These are phyloP conservation scores for Cyclotella cryptica DNA, from an alignment of 108 stramenopile species.

Conservation along the genomic window DNA sequence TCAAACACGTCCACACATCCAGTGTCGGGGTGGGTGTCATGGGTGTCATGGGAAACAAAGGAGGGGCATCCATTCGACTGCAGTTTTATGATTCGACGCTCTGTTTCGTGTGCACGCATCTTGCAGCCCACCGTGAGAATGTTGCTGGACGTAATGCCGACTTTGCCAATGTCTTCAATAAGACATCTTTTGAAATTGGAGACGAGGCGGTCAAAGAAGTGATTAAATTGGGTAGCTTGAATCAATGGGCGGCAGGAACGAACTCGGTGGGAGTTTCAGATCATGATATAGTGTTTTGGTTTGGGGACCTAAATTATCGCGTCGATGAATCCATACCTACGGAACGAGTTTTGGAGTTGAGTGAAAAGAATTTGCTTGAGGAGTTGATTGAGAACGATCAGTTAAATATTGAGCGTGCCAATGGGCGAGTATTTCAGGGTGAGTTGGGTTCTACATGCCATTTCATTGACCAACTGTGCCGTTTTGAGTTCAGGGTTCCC, in stretches of 20 bases:
- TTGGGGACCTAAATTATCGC: slow-evolving; percentile 98
- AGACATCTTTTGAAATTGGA: slow-evolving; percentile 88
- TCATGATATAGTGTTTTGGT: slow-evolving; percentile 97
- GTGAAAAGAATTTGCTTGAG: slow-evolving; percentile 63
- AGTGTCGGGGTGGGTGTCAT: slow-evolving; percentile 96
- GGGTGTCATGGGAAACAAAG: slow-evolving; percentile 99
- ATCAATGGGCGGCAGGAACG: slow-evolving; percentile 79
- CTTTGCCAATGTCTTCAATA: slow-evolving; percentile 86
- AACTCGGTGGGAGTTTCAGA: slow-evolving; percentile 72
- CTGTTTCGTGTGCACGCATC: slow-evolving; percentile 95
- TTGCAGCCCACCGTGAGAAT: slow-evolving; percentile 98
- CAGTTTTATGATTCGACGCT: slow-evolving; percentile 92
- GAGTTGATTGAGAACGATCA: slow-evolving; percentile 93
- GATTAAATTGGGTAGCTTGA: slow-evolving; percentile 78
- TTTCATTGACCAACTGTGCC: no score
- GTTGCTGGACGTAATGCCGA: slow-evolving; percentile 96
- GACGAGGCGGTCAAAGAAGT: slow-evolving; percentile 84
- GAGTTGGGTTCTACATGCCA: not conserved
- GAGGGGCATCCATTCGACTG: slow-evolving; percentile 90
- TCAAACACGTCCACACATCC: slow-evolving; percentile 74
- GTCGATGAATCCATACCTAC: slow-evolving; percentile 90
- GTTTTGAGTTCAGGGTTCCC: no score
- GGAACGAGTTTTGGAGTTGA: slow-evolving; percentile 79
- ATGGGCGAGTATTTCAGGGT: slow-evolving; percentile 87
- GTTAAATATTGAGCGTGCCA: slow-evolving; percentile 93